These are phyloP conservation scores for Croton setiger DNA, from an alignment of 441 rosid species.

Conservation along the genomic window DNA sequence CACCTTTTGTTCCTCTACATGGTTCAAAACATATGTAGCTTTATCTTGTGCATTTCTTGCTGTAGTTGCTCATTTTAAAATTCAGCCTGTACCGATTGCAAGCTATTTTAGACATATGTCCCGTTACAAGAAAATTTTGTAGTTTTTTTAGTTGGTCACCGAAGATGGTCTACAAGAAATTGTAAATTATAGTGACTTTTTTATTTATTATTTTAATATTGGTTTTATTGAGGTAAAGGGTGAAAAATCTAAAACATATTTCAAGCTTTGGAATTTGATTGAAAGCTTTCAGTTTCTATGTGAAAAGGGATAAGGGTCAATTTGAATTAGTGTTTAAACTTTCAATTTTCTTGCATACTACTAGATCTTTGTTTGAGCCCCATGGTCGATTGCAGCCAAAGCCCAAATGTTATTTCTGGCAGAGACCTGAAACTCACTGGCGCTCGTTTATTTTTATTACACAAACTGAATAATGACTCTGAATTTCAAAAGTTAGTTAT, in stretches of 20 bases:
- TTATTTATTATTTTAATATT: background rate
- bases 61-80: constrained; percentile 49
- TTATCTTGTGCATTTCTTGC: constrained; percentile 58
- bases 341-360: too few species aligned
- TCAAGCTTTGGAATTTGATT: background rate
- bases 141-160: constrained; percentile 26
- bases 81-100: constrained; percentile 43
- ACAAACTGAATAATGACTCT: too few species aligned
- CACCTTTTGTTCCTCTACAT: constrained; percentile 55
- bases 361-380: too few species aligned
- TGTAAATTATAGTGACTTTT: constrained; percentile 7
- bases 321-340: background rate
- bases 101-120: constrained; percentile 31
- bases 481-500: too few species aligned
- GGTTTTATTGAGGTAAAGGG: background rate
- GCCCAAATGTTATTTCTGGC: too few species aligned
- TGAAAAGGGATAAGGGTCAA: background rate
- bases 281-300: background rate
- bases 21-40: constrained; percentile 64
- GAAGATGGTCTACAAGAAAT: constrained; percentile 19
- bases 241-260: background rate
- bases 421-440: too few species aligned
- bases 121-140: constrained; percentile 27
- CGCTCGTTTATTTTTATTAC: too few species aligned
- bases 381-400: too few species aligned